Conservation (phyloP, 345 rosid genomes). For the Eucalyptus pumila region DNA sequence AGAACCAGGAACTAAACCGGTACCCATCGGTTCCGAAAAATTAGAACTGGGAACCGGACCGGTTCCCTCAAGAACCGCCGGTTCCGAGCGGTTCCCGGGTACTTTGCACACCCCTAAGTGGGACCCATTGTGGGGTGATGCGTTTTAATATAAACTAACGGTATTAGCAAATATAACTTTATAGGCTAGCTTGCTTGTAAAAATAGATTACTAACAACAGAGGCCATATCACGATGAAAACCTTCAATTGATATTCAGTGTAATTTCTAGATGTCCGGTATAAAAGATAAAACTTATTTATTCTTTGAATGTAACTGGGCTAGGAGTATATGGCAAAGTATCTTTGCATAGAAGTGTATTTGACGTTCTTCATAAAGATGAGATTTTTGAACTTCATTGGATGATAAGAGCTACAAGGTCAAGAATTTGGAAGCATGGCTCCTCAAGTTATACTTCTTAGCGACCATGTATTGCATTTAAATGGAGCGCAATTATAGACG, state of each 20-base stretch:
- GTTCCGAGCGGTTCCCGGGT: no score
- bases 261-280: background rate
- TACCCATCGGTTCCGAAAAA: no score
- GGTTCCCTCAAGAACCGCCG: no score
- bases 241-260: background rate
- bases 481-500: background rate
- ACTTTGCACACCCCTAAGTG: background rate
- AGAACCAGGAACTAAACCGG: no score
- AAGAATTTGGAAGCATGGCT: background rate
- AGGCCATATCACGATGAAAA: background rate
- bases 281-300: background rate
- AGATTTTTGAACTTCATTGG: background rate
- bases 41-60: no score
- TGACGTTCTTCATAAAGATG: background rate
- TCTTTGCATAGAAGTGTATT: background rate
- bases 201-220: background rate
- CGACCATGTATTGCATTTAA: background rate
- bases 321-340: background rate
- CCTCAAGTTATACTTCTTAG: background rate
- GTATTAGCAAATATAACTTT: background rate
- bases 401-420: background rate
- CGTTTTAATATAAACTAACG: no score
- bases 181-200: background rate
- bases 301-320: background rate
- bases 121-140: background rate